Evolutionary conservation across 163 green algal genomes (phyloP).

Genomic region (Chloroidium sp.): DNA sequence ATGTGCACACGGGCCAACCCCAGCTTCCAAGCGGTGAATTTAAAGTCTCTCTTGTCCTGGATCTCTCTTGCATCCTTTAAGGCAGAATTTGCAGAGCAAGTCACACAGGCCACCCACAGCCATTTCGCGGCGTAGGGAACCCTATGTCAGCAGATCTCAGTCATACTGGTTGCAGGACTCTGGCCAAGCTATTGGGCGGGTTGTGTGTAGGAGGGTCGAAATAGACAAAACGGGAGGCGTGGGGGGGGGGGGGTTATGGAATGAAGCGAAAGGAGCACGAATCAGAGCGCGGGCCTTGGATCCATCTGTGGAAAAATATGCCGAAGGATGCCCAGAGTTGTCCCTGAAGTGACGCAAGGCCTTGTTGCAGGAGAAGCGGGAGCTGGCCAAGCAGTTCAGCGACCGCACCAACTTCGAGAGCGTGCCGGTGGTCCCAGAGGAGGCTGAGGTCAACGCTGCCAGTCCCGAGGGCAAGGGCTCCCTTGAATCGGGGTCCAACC

Average conservation of each 20-base stretch:
- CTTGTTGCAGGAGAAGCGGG: slow-evolving; percentile 8
- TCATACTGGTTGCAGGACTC: neutral
- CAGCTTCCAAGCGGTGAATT: slow-evolving; percentile 11
- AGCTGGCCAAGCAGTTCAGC: slow-evolving; percentile 31
- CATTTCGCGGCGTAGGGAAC: neutral
- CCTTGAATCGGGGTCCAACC: neutral
- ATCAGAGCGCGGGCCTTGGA: too few species aligned
- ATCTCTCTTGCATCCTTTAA: neutral
- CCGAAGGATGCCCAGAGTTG: neutral
- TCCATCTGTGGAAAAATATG: too few species aligned
- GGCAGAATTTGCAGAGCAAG: too few species aligned
- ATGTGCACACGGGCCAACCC: slow-evolving; percentile 65
- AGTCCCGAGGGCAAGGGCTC: too few species aligned
- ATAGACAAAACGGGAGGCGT: too few species aligned
- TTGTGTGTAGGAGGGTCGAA: too few species aligned
- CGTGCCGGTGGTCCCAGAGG: neutral
- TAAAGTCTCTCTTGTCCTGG: neutral
- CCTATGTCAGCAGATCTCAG: neutral
- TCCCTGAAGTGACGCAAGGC: too few species aligned
- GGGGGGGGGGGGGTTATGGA: too few species aligned
- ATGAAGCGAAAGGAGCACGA: too few species aligned
- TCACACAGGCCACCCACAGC: neutral
- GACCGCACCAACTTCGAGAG: slow-evolving; percentile 8
- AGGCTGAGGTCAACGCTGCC: neutral
- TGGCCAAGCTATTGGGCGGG: too few species aligned